Evolutionary conservation across 805 yeast genomes (phyloP).

Genomic region (Candida dendrica): DNA sequence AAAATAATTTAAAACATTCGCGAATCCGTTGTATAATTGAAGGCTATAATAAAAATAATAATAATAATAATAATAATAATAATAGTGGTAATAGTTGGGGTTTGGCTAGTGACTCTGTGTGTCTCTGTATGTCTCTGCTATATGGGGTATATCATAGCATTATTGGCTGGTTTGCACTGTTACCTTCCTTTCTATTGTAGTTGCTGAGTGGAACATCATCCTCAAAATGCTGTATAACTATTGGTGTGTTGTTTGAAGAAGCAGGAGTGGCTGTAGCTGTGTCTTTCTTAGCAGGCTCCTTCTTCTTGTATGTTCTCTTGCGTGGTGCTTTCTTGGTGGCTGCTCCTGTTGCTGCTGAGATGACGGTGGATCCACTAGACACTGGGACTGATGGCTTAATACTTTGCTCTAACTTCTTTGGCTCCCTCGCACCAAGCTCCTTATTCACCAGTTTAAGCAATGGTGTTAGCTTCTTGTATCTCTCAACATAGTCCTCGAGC

Average conservation of each 20-base stretch:
- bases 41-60: too few species aligned
- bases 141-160: too few species aligned
- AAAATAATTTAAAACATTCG: background rate
- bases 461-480: constrained; percentile 39
- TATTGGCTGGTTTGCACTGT: constrained; percentile 17
- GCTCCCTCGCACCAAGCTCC: constrained; percentile 45
- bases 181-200: constrained; percentile 6
- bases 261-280: constrained; percentile 73
- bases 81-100: too few species aligned
- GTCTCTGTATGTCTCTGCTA: too few species aligned
- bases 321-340: constrained; percentile 9
- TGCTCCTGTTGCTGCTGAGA: constrained; percentile 5
- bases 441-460: constrained; percentile 39
- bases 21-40: background rate
- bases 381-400: constrained; percentile 35
- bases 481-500: constrained; percentile 37
- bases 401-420: constrained; percentile 65
- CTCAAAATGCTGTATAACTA: background rate
- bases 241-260: background rate
- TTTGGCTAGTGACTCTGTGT: too few species aligned
- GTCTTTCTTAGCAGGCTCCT: constrained; percentile 37
- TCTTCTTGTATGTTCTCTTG: constrained; percentile 18
- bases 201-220: background rate
- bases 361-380: constrained; percentile 1
- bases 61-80: too few species aligned